Evolutionary conservation across 345 rosid genomes (phyloP).

Genomic region (Hibiscus trionum): DNA sequence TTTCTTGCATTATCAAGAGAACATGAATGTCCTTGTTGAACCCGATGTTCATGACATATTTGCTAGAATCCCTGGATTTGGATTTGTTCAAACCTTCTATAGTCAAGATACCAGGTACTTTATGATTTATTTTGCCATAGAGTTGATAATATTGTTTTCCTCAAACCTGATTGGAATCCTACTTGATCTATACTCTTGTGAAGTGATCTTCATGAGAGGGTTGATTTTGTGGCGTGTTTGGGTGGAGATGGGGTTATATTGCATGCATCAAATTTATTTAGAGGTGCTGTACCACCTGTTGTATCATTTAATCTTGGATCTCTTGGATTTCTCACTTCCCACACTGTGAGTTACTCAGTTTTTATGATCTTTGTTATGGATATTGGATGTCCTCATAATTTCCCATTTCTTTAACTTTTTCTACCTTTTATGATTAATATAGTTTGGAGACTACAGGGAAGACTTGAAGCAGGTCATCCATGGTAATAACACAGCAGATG

Average conservation of each 20-base stretch:
- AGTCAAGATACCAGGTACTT: slow-evolving; percentile 90
- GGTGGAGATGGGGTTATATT: slow-evolving; percentile 98
- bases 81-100: slow-evolving; percentile 93
- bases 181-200: slow-evolving; percentile 12
- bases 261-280: slow-evolving; percentile 91
- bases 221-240: slow-evolving; percentile 94
- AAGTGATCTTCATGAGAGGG: slow-evolving; percentile 96
- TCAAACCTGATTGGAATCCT: slow-evolving; percentile 6
- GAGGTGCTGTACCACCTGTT: slow-evolving; percentile 91
- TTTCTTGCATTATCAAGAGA: slow-evolving; percentile 85
- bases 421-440: slow-evolving; percentile 4
- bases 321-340: slow-evolving; percentile 96
- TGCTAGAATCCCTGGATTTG: slow-evolving; percentile 97
- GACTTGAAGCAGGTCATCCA: slow-evolving; percentile 79
- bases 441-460: slow-evolving; percentile 82
- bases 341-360: slow-evolving; percentile 46
- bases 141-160: slow-evolving; percentile 2
- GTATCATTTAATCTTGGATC: slow-evolving; percentile 96
- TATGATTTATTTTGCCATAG: background rate
- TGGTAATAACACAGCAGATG: slow-evolving; percentile 76
- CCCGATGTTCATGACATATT: slow-evolving; percentile 95
- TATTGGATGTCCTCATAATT: slow-evolving; percentile 7
- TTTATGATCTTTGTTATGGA: background rate
- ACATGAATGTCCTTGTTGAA: slow-evolving; percentile 93
- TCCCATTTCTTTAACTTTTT: slow-evolving; percentile 12